Percentiles rank a stretch among this genome's conserved stretches.
Evolutionary conservation across 352 stramenopile genomes (phyloP).

Genomic region (Globisporangium orthogonon): DNA sequence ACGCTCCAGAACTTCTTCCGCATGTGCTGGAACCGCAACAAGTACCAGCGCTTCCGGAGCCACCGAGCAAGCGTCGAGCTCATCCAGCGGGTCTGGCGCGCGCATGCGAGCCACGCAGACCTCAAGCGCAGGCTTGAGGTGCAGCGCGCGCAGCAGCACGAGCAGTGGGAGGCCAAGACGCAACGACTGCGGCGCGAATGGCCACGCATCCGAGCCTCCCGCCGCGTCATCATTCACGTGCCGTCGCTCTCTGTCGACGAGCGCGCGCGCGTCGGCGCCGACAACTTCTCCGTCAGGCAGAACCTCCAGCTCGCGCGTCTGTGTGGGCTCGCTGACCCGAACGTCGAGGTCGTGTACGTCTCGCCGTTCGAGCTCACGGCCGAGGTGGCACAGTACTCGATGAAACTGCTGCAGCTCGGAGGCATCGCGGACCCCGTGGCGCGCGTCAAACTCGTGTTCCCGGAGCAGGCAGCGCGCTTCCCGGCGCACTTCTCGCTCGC

Average conservation of each 20-base stretch:
- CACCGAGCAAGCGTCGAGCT: conserved; percentile 33
- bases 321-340: conserved; percentile 53
- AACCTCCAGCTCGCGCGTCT: conserved; percentile 82
- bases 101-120: conserved; percentile 33
- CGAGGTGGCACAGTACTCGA: conserved; percentile 75
- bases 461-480: conserved; percentile 78
- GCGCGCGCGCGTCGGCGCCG: conserved; percentile 44
- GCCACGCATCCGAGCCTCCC: conserved; percentile 33
- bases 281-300: conserved; percentile 68
- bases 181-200: conserved; percentile 39
- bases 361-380: conserved; percentile 69
- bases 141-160: conserved; percentile 28
- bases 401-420: conserved; percentile 82
- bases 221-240: conserved; percentile 75
- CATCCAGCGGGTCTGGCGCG: conserved; percentile 62
- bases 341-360: conserved; percentile 88
- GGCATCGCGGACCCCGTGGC: conserved; percentile 45
- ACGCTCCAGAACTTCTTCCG: conserved; percentile 68
- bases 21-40: conserved; percentile 45
- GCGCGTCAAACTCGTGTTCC: conserved; percentile 78
- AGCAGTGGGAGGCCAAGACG: conserved; percentile 45
- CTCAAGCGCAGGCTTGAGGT: conserved; percentile 32
- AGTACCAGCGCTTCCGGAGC: conserved; percentile 34
- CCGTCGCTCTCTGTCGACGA: conserved; percentile 78
- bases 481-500: conserved; percentile 78